Evolutionary conservation across 805 yeast genomes (phyloP).

Genomic region (Candida tammaniensis): DNA sequence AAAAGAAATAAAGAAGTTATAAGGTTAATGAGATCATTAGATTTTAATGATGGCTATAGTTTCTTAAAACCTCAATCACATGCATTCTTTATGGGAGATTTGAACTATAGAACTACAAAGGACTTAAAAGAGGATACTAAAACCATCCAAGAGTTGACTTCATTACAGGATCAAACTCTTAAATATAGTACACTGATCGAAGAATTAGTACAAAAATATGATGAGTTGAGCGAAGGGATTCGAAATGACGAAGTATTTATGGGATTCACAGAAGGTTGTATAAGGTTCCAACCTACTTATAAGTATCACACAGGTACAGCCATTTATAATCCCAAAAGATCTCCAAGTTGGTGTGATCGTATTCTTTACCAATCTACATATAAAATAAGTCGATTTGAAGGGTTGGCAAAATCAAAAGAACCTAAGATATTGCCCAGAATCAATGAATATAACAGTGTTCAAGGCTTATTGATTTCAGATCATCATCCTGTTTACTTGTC

Average conservation of each 20-base stretch:
- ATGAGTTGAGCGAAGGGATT: constrained; percentile 49
- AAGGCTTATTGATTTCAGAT: constrained; percentile 57
- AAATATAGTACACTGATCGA: constrained; percentile 11
- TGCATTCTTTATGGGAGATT: constrained; percentile 77
- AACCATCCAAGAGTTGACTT: constrained; percentile 17
- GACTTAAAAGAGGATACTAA: constrained; percentile 8
- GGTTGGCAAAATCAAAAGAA: background rate
- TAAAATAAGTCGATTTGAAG: constrained; percentile 1
- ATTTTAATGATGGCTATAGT: constrained; percentile 56
- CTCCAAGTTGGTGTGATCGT: constrained; percentile 92
- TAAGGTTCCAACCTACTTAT: constrained; percentile 76
- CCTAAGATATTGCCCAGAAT: constrained; percentile 21
- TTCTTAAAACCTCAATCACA: constrained; percentile 53
- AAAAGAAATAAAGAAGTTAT: constrained; percentile 54
- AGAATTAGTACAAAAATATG: constrained; percentile 31
- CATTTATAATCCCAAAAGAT: constrained; percentile 55
- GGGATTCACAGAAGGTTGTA: constrained; percentile 66
- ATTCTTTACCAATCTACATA: constrained; percentile 56
- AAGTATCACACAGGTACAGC: constrained; percentile 56
- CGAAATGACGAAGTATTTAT: constrained; percentile 45
- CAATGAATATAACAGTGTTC: constrained; percentile 48
- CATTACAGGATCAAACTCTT: constrained; percentile 21
- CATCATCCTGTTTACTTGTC: constrained; percentile 73
- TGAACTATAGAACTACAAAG: constrained; percentile 66
- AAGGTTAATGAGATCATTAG: constrained; percentile 50